A percentile compares a stretch with the other conserved stretches of the same genome.
phyloP scores from a whole-genome alignment of 495 filamentous ascomycete species.

The Penicillium goetzii region DNA sequence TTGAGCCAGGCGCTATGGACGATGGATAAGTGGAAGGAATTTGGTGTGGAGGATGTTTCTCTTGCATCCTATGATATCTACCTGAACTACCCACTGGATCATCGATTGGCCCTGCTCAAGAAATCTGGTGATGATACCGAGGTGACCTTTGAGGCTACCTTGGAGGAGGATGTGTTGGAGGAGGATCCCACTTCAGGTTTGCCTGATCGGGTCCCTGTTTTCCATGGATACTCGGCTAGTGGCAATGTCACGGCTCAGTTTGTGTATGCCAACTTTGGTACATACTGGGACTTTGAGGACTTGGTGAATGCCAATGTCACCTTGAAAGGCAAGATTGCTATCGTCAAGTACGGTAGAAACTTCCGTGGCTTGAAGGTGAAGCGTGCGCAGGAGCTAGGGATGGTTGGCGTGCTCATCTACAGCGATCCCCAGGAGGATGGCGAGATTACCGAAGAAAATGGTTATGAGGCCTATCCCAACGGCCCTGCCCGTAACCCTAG shows the following conservation, averaged over 20 bases:
- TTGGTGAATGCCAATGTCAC: constrained; percentile 74
- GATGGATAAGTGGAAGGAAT: constrained; percentile 78
- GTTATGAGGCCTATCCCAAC: constrained; percentile 77
- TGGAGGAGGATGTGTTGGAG: constrained; percentile 85
- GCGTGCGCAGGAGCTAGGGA: constrained; percentile 87
- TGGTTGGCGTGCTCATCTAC: constrained; percentile 85
- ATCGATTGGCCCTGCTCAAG: constrained; percentile 77
- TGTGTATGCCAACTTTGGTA: constrained; percentile 90
- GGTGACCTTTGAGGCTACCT: constrained; percentile 75
- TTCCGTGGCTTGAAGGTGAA: constrained; percentile 94
- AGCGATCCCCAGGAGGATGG: constrained; percentile 91
- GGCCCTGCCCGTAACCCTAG: constrained; percentile 87
- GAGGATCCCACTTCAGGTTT: constrained; percentile 79
- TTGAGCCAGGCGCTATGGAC: constrained; percentile 88
- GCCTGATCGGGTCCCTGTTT: constrained; percentile 79
- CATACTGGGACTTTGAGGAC: constrained; percentile 82
- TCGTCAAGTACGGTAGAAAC: constrained; percentile 82
- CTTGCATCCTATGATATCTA: constrained; percentile 88
- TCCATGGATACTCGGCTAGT: constrained; percentile 91
- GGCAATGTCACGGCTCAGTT: constrained; percentile 86
- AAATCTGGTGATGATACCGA: constrained; percentile 41
- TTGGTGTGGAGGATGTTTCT: constrained; percentile 70
- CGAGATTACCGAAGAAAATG: constrained; percentile 76
- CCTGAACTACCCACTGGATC: constrained; percentile 83
- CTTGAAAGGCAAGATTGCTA: constrained; percentile 81